Evolutionary conservation across 805 yeast species (phyloP).

Genomic region (Candida saitoana): DNA sequence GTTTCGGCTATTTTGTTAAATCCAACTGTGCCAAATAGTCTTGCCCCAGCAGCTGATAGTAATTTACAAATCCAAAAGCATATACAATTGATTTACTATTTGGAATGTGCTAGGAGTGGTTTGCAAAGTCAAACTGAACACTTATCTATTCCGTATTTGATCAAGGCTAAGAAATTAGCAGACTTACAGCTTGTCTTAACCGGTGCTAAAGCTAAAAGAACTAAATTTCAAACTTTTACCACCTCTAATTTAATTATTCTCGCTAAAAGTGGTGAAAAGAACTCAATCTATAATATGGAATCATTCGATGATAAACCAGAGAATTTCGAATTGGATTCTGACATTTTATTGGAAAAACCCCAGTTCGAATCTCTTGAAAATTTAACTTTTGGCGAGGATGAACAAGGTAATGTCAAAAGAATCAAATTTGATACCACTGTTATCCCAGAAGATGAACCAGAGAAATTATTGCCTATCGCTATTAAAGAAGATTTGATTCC

Average conservation of each 20-base stretch:
- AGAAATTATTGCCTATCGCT: conserved; percentile 58
- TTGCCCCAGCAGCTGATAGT: conserved; percentile 29
- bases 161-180: conserved; percentile 54
- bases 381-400: conserved; percentile 29
- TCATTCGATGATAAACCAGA: conserved; percentile 42
- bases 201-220: conserved; percentile 85
- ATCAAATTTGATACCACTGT: conserved; percentile 36
- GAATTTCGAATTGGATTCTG: conserved; percentile 64
- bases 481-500: conserved; percentile 63
- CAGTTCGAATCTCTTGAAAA: conserved; percentile 59
- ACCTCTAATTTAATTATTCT: conserved; percentile 71
- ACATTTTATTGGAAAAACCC: conserved; percentile 72
- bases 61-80: conserved; percentile 27
- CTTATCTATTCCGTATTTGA: conserved; percentile 50
- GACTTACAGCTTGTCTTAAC: conserved; percentile 64
- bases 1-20: conserved; percentile 39
- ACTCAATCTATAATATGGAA: conserved; percentile 19
- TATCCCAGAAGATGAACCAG: conserved; percentile 16
- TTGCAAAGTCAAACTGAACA: conserved; percentile 64
- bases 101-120: conserved; percentile 66
- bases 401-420: conserved; percentile 29
- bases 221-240: conserved; percentile 73
- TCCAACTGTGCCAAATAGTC: conserved; percentile 23
- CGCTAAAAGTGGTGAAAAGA: conserved; percentile 49
- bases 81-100: conserved; percentile 46